Evolutionary conservation across 306 rosid genomes (phyloP).

Genomic region (Trifolium pratense): DNA sequence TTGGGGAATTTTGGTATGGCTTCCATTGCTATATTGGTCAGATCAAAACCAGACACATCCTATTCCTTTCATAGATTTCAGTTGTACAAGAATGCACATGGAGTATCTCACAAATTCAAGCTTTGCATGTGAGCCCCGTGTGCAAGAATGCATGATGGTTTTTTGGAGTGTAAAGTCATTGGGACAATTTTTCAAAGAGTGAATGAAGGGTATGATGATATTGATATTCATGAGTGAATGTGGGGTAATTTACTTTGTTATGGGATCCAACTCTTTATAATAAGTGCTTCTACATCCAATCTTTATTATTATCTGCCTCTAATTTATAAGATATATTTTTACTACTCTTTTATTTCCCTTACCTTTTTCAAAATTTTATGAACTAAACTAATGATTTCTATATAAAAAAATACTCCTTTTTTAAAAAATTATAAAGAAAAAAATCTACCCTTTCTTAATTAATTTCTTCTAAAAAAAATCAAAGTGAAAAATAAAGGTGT

Average conservation of each 20-base stretch:
- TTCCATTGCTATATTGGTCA: constrained; percentile 36
- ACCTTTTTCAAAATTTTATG: no score
- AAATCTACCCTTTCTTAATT: no score
- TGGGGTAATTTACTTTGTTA: constrained; percentile 33
- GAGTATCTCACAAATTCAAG: constrained; percentile 39
- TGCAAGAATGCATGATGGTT: constrained; percentile 35
- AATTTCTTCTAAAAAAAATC: no score
- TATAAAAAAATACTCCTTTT: no score
- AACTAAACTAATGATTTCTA: no score
- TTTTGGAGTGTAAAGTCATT: constrained; percentile 31
- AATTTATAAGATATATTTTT: no score
- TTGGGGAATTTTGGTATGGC: constrained; percentile 28
- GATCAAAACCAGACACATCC: constrained; percentile 18
- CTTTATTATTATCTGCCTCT: no score
- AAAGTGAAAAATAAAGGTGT: no score
- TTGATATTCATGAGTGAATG: constrained; percentile 3
- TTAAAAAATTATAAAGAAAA: no score
- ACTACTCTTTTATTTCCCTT: no score
- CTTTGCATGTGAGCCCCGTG: constrained; percentile 34
- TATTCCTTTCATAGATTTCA: constrained; percentile 37
- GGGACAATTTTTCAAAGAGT: not conserved
- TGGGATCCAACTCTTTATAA: not conserved
- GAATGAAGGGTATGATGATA: not conserved
- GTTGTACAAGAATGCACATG: constrained; percentile 45
- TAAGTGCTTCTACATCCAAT: not conserved